Percentiles rank a stretch among this genome's conserved stretches.
phyloP scores from a whole-genome alignment of 257 asterid genomes.

The Paraleonurus japonicus region DNA sequence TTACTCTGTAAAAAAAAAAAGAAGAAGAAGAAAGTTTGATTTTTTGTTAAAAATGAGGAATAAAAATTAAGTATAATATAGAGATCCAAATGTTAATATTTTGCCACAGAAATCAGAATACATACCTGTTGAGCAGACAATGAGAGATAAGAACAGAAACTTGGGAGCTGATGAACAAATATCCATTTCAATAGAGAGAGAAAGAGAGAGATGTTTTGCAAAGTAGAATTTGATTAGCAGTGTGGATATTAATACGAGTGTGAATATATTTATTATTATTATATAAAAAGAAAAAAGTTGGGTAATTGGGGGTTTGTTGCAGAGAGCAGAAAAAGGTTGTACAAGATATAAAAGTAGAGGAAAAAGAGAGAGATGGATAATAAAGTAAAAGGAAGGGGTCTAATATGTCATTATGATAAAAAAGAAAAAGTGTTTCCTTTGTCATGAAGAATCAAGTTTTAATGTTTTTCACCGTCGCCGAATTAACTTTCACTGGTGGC shows the following conservation, averaged over 20 bases:
- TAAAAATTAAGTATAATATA: not conserved
- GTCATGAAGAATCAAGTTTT: conserved; percentile 53
- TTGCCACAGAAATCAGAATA: not conserved
- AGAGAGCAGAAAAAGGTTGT: not conserved
- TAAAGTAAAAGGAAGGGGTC: conserved; percentile 44
- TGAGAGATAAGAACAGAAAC: conserved; percentile 32
- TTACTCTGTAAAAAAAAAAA: too few species aligned
- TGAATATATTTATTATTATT: not conserved
- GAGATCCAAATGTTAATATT: not conserved
- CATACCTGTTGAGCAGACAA: conserved; percentile 55
- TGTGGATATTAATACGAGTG: not conserved
- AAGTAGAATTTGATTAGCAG: not conserved
- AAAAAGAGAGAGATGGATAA: conserved; percentile 14
- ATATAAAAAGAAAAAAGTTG: conserved; percentile 20
- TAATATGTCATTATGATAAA: conserved; percentile 37
- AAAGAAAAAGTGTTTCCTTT: conserved; percentile 57
- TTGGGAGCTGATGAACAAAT: conserved; percentile 27
- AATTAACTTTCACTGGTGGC: too few species aligned
- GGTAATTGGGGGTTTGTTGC: conserved; percentile 5
- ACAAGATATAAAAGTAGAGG: conserved; percentile 14
- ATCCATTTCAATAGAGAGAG: conserved; percentile 36
- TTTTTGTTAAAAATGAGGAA: not conserved
- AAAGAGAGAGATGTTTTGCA: not conserved
- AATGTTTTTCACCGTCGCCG: too few species aligned
- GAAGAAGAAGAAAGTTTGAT: too few species aligned